phyloP scores from a whole-genome alignment of 75 land plant genomes.

The Azolla pinnata region DNA sequence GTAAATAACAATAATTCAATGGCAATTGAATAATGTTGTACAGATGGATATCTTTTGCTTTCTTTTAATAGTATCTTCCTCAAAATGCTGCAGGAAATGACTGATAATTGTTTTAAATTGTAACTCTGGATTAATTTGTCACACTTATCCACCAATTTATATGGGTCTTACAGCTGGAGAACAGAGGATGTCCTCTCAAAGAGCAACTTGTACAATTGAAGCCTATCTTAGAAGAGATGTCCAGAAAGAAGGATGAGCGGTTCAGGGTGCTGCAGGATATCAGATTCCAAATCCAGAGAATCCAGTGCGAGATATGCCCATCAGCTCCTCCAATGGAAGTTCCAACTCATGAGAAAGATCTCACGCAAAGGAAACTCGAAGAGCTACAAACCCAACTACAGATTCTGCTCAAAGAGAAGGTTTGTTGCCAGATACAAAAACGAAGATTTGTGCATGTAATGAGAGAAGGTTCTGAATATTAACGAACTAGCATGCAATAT shows the following conservation, averaged over 20 bases:
- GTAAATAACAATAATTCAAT: too few relatives aligned
- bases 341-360: conserved; percentile 36
- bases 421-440: conserved; percentile 9
- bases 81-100: too few relatives aligned
- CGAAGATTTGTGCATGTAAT: conserved; percentile 12
- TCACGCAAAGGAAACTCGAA: conserved; percentile 49
- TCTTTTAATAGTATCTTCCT: too few relatives aligned
- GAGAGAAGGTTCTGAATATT: too few relatives aligned
- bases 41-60: too few relatives aligned
- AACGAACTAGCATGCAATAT: too few relatives aligned
- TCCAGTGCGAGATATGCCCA: conserved; percentile 51
- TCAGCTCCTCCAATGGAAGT: conserved; percentile 12
- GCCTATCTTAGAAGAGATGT: conserved; percentile 52
- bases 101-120: too few relatives aligned
- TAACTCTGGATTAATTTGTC: too few relatives aligned
- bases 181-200: conserved; percentile 36
- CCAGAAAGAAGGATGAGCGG: conserved; percentile 45
- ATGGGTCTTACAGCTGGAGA: conserved; percentile 42
- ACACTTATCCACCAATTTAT: too few relatives aligned
- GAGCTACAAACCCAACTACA: conserved; percentile 55
- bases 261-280: conserved; percentile 46
- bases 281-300: conserved; percentile 48
- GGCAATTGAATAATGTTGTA: too few relatives aligned
- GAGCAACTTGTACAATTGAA: conserved; percentile 49
- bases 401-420: conserved; percentile 77